These are phyloP conservation scores for Rhododendron ovatum DNA, from an alignment of 148 eudicot genomes.

Conservation along the genomic window DNA sequence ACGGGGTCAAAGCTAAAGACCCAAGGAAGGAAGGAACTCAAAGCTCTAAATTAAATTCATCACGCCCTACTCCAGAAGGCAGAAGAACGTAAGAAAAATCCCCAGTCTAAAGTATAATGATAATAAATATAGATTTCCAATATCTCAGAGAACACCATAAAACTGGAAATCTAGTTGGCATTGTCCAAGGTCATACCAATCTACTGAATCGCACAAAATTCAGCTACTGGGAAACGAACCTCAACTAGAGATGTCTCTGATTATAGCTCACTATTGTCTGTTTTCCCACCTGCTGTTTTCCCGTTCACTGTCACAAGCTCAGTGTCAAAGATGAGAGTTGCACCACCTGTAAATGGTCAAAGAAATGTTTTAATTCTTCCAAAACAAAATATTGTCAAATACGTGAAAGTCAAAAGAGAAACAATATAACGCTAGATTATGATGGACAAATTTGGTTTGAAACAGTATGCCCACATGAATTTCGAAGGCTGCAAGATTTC, in stretches of 20 bases:
- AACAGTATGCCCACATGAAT: not conserved
- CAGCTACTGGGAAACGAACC: not conserved
- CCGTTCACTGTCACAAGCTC: slow-evolving; percentile 85
- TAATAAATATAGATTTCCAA: not conserved
- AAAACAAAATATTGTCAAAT: not conserved
- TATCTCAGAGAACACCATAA: not conserved
- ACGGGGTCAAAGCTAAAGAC: not conserved
- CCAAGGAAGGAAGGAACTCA: not conserved
- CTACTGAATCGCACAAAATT: not conserved
- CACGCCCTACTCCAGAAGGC: not conserved
- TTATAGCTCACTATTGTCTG: slow-evolving; percentile 51
- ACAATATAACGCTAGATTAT: not conserved
- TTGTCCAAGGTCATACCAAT: not conserved
- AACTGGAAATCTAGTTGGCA: not conserved
- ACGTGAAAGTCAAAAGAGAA: not conserved
- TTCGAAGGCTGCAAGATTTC: not conserved
- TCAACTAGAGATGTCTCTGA: not conserved
- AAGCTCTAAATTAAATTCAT: not conserved
- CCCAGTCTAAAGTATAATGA: not conserved
- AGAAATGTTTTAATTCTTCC: not conserved
- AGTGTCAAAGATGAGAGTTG: slow-evolving; percentile 87
- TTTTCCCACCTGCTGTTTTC: slow-evolving; percentile 27
- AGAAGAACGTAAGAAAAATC: not conserved
- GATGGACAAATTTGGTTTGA: not conserved
- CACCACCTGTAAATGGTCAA: slow-evolving; percentile 60